These are phyloP conservation scores for Syzygium grande DNA, from an alignment of 345 rosid genomes.

Conservation along the genomic window DNA sequence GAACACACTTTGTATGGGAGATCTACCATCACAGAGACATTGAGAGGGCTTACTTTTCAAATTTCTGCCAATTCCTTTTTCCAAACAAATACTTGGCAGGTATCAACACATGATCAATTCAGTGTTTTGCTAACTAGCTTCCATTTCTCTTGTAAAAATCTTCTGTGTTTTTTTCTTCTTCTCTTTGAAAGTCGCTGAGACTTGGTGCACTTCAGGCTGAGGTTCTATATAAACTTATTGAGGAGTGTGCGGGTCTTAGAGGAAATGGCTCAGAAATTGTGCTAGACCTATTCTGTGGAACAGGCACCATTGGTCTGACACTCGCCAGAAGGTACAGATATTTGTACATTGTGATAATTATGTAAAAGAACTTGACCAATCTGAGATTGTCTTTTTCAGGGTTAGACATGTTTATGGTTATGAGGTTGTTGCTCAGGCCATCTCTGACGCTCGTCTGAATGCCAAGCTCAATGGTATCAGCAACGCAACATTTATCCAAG, in stretches of 20 bases:
- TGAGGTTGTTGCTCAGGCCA: conserved; percentile 91
- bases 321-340: conserved; percentile 62
- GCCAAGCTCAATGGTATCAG: conserved; percentile 69
- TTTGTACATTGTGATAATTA: not conserved
- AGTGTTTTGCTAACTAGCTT: not conserved
- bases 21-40: conserved; percentile 57
- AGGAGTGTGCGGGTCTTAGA: conserved; percentile 70
- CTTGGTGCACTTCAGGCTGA: conserved; percentile 56
- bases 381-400: conserved; percentile 19
- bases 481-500: conserved; percentile 82
- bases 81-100: conserved; percentile 92
- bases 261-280: conserved; percentile 92
- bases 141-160: not conserved
- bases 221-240: conserved; percentile 78
- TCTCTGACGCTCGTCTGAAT: conserved; percentile 66
- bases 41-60: conserved; percentile 79
- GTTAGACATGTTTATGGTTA: conserved; percentile 83
- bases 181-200: not conserved
- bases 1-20: conserved; percentile 79
- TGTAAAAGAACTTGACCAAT: not conserved
- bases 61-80: conserved; percentile 97
- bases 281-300: conserved; percentile 93
- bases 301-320: conserved; percentile 89
- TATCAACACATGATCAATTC: conserved; percentile 5
- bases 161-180: not conserved